These are phyloP conservation scores for Penicillium sp. DNA, from an alignment of 2,329 filamentous ascomycete species.

Conservation along the genomic window DNA sequence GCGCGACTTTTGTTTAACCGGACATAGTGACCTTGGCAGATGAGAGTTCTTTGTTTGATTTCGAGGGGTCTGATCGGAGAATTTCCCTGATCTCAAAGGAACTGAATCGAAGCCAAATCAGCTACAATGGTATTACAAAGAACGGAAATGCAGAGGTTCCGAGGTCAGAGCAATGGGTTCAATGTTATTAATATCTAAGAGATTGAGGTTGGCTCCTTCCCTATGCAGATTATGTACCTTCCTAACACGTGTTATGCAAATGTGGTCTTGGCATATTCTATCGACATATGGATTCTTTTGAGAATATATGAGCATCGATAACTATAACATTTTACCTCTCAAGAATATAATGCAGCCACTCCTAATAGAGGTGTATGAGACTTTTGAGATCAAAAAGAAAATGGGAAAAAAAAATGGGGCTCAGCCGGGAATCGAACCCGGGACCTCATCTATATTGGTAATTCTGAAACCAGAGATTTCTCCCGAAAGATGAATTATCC, in stretches of 20 bases:
- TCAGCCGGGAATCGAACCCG: constrained; percentile 7
- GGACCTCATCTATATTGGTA: constrained; percentile 1
- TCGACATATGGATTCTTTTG: too few species aligned
- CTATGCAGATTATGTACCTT: too few species aligned
- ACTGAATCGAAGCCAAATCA: background rate
- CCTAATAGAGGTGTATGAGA: too few species aligned
- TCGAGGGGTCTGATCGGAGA: background rate
- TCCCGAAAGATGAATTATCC: constrained; percentile 4
- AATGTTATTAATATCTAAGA: background rate
- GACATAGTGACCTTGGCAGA: background rate
- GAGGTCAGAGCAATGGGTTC: background rate
- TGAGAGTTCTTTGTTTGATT: background rate
- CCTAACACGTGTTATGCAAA: background rate
- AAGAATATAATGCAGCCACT: too few species aligned
- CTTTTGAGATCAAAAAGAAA: background rate
- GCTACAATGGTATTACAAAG: too few species aligned
- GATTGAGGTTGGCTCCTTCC: background rate
- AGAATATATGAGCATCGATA: background rate
- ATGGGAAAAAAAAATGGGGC: background rate
- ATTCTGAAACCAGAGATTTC: constrained; percentile 2
- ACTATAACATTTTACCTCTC: background rate
- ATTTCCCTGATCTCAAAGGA: background rate
- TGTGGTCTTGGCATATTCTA: background rate
- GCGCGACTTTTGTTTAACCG: background rate
- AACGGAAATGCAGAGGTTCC: background rate